Base-by-base conservation (phyloP, 495 filamentous ascomycete species). In the Tuber indicum region DNA sequence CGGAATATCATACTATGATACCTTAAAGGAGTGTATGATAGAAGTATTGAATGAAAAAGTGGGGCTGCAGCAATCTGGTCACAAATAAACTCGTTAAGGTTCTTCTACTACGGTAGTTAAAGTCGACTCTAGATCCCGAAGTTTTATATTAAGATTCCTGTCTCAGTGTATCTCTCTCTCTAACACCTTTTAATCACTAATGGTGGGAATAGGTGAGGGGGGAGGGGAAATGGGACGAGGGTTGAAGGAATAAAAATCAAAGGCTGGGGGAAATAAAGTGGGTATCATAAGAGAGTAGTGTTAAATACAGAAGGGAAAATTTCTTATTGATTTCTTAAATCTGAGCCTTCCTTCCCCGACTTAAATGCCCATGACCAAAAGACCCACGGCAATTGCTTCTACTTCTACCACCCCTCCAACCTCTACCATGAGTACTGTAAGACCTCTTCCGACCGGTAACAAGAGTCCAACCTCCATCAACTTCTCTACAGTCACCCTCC, bases 401-500 rank as follows among this genome's bases (percentile, higher is more conserved):
- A 32, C 16, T n/a, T 66, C 58, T 32, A 66, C 10, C 5, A 17
- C 26, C 26, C 4, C 26, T 66, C 26, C 26, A 0, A 14, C 32
- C 58, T 36, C 26, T 66, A 3, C 49, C 49, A 12, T 23, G 23
- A 58, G 49, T 3, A 26, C 21, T 12, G 23, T n/a, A 10, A 26
- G 49, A 8, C 49, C 49, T 14, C 7, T 26, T 58, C 23, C 23
- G 49, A 14, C 3, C 8, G 3, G 49, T 12, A 26, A 58, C 49
- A 26, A 58, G 9, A 14, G 49, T 58, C 49, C 49, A 58, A 5
- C 4, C 39, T 3, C 49, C 78, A 4, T 82, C 84, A 36, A 83
- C 81, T 44, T 79, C 43, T 39, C 82, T 77, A 3, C 83, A 83
- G 76, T 85, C 84, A 72, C 84, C 81, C 21, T 83, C 82, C 76